Evolutionary conservation across 73 alveolate species (phyloP), one percentile per base, ranked within the genome.

Genomic region (Paramecium biaurelia): DNA sequence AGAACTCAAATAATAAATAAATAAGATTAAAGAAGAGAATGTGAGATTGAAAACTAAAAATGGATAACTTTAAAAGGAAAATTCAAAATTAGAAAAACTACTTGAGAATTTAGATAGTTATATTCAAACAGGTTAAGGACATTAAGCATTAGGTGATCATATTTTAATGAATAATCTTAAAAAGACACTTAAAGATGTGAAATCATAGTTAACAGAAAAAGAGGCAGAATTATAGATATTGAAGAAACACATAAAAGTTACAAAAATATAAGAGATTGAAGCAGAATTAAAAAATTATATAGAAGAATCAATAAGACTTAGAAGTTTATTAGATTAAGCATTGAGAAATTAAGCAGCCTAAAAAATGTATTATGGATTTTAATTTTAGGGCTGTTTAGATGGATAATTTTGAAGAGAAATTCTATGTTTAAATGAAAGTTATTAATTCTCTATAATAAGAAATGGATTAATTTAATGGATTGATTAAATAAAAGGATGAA

Each of bases 361-460:
- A 20, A 79, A 79, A 23, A 47, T 79, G 74, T 63, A 63, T 30
- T 2, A 11, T 26, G 0, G 41, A 11, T 7, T 38, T 63, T 63
- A 12, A 15, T 30, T 28, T 63, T 63, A 63, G 84, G 84, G 70
- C 90, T 79, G 56, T 24, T 1, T 14, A 79, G 42, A 43, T 79
- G 74, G 74, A 79, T 45, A 79, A 79, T 45, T 79, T 79, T 24
- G 90, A 79, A 45, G 90, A 79, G 72, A 79, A 79, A 79, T 79
- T 79, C 23, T 79, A 43, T 79, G 90, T 47, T 2, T 79, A 41
- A 14, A 79, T 79, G 90, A 79, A 79, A 43, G 74, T 79, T 38
- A 79, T 79, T 4, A 79, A 79, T 45, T 79, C 90, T 2, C 90
- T 79, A 1, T 20, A 79, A 79, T 79, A 79, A 45, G 90, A 79